These are phyloP conservation scores for Cladosporium sp. DNA, from an alignment of 2,329 filamentous ascomycete species.

Conservation along the genomic window DNA sequence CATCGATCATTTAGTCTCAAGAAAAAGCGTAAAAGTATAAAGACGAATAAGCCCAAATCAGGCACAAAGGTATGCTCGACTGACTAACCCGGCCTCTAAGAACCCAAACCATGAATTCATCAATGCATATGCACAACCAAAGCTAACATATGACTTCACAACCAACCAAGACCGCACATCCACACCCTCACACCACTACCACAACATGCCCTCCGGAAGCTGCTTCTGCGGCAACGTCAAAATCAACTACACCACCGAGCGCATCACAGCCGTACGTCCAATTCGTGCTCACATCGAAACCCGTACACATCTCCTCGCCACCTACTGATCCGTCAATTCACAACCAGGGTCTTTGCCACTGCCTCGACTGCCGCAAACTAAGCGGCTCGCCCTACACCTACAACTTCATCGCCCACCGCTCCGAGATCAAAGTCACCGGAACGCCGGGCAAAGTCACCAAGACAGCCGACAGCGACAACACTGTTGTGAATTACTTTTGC, in stretches of 20 bases:
- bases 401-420: conserved; percentile 4
- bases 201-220: background rate
- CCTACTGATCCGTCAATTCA: background rate
- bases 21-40: no score
- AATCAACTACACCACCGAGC: background rate
- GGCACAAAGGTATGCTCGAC: background rate
- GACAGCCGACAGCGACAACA: background rate
- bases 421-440: conserved; percentile 4
- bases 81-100: background rate
- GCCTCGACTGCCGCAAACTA: conserved; percentile 7
- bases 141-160: background rate
- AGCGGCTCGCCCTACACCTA: conserved; percentile 4
- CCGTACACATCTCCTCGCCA: background rate
- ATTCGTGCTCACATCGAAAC: background rate
- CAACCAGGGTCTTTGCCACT: conserved; percentile 7
- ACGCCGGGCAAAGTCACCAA: background rate
- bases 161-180: background rate
- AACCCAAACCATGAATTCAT: background rate
- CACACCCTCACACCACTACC: background rate
- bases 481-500: conserved; percentile 12
- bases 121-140: no score
- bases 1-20: background rate
- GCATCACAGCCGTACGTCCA: background rate
- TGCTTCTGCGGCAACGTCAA: conserved; percentile 9
- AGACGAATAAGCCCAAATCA: background rate